These are phyloP conservation scores for Eutrema salsugineum DNA, from an alignment of 441 rosid species.

Conservation along the genomic window DNA sequence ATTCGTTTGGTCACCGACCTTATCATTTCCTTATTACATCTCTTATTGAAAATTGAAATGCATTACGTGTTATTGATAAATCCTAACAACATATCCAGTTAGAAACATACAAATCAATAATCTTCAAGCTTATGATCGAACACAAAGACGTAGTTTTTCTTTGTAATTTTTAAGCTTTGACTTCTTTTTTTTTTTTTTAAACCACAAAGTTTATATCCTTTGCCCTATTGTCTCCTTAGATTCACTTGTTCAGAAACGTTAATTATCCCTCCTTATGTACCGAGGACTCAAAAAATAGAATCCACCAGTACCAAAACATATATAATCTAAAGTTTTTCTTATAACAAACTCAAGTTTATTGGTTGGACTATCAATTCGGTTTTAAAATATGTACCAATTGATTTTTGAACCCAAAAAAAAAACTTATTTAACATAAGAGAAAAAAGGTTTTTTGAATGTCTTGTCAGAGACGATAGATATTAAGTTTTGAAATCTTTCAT, in stretches of 20 bases:
- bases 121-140: neutral
- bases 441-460: neutral
- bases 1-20: neutral
- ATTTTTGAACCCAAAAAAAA: neutral
- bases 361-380: neutral
- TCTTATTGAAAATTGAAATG: neutral
- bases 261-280: neutral
- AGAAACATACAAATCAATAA: neutral
- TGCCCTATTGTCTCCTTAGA: neutral
- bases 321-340: neutral
- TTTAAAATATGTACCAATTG: neutral
- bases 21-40: neutral
- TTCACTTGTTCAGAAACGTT: neutral
- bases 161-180: neutral
- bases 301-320: too few relatives aligned
- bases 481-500: conserved; percentile 12
- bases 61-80: neutral
- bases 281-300: too few relatives aligned
- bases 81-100: neutral
- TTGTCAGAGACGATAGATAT: neutral
- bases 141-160: neutral
- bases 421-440: too few relatives aligned
- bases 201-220: neutral
- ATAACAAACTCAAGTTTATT: neutral
- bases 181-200: neutral